Percentiles rank a stretch among this genome's conserved stretches.
Conservation (phyloP, 2,329 filamentous ascomycete genomes). For the Sarocladium oryzae region DNA sequence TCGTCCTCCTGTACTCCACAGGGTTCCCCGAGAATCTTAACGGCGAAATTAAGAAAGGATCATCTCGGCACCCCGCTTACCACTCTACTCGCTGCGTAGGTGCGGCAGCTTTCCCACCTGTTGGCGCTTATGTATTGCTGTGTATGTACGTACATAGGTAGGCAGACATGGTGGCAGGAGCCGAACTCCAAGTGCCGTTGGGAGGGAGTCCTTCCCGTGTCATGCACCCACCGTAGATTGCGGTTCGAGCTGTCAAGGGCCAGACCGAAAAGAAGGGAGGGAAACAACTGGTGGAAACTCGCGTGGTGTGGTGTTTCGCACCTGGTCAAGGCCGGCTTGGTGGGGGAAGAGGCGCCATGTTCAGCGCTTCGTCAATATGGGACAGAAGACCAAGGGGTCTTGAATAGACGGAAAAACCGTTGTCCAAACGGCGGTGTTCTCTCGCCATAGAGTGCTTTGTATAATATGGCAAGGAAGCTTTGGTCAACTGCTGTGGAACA, state of each 20-base stretch:
- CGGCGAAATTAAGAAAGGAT: constrained; percentile 3
- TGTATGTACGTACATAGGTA: too few species aligned
- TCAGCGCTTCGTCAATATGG: constrained; percentile 4
- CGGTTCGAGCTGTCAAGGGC: too few species aligned
- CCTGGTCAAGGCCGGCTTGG: not conserved
- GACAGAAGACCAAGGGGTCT: too few species aligned
- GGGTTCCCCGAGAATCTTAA: constrained; percentile 1
- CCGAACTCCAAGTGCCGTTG: too few species aligned
- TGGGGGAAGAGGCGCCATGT: too few species aligned
- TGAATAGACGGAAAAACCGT: too few species aligned
- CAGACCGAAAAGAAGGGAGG: not conserved
- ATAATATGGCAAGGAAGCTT: not conserved
- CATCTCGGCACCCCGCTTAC: constrained; percentile 1
- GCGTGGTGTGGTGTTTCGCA: not conserved
- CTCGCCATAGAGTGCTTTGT: not conserved
- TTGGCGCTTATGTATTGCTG: too few species aligned
- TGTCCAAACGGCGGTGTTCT: not conserved
- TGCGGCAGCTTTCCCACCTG: too few species aligned
- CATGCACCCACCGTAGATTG: too few species aligned
- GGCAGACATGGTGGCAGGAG: too few species aligned
- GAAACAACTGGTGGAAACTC: not conserved
- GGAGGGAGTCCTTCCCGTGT: too few species aligned
- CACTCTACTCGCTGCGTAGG: constrained; percentile 4
- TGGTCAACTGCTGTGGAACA: not conserved
- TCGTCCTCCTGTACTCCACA: not conserved